Evolutionary conservation across 305 asterid species (phyloP).

Genomic region (Fraxinus xanthoxyloides): DNA sequence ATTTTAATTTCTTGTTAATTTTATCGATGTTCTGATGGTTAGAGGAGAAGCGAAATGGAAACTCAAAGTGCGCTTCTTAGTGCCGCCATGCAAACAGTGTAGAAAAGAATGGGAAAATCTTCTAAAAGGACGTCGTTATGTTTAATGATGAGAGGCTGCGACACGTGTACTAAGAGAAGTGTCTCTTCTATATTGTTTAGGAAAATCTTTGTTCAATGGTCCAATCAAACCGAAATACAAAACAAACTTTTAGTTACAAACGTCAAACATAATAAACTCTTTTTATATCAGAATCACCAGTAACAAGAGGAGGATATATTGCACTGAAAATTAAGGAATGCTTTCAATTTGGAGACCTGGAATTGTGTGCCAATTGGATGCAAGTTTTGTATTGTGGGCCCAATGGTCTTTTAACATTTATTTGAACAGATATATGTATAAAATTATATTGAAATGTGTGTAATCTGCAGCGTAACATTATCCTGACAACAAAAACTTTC

Average conservation of each 20-base stretch:
- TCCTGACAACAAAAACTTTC: not conserved
- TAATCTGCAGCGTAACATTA: slow-evolving; percentile 22
- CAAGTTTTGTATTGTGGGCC: not conserved
- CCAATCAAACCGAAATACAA: not conserved
- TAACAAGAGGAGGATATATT: not conserved
- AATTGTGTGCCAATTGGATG: not conserved
- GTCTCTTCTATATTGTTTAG: too few relatives aligned
- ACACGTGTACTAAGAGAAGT: too few relatives aligned
- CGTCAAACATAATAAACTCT: not conserved
- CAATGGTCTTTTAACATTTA: not conserved
- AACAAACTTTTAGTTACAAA: not conserved
- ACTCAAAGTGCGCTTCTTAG: too few relatives aligned
- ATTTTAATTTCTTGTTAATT: too few relatives aligned
- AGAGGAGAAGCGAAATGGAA: too few relatives aligned
- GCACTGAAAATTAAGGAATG: not conserved
- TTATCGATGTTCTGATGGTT: too few relatives aligned
- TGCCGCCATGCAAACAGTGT: too few relatives aligned
- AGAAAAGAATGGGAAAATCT: too few relatives aligned
- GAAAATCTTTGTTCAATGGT: not conserved
- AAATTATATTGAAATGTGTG: slow-evolving; percentile 32
- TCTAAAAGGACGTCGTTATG: too few relatives aligned
- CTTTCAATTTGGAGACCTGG: not conserved
- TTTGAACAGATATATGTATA: not conserved
- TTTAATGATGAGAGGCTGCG: too few relatives aligned
- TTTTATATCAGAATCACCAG: not conserved